phyloP scores from a whole-genome alignment of 1,284 basidiomycete genomes.

The Pterula multifida region DNA sequence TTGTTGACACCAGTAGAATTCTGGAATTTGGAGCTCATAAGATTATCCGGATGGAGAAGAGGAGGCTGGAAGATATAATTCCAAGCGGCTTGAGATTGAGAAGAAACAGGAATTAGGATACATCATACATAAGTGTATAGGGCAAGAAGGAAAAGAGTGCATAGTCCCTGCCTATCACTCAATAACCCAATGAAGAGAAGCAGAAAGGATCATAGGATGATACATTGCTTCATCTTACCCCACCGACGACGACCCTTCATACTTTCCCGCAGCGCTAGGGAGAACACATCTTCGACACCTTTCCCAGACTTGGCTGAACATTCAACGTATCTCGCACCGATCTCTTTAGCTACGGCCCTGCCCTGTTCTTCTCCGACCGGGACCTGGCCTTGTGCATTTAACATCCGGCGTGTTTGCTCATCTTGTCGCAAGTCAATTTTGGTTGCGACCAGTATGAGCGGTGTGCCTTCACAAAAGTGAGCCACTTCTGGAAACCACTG shows the following conservation, averaged over 20 bases:
- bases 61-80: neutral
- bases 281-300: slow-evolving; percentile 90
- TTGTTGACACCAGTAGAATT: neutral
- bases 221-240: slow-evolving; percentile 71
- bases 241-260: slow-evolving; percentile 50
- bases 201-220: slow-evolving; percentile 42
- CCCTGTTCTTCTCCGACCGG: slow-evolving; percentile 81
- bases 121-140: neutral
- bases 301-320: slow-evolving; percentile 88
- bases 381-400: slow-evolving; percentile 81
- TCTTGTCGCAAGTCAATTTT: slow-evolving; percentile 90
- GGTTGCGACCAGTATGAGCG: slow-evolving; percentile 86
- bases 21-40: neutral
- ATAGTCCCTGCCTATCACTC: neutral
- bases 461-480: slow-evolving; percentile 93
- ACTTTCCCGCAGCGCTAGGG: slow-evolving; percentile 80
- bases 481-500: slow-evolving; percentile 98
- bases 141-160: neutral
- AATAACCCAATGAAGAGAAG: neutral
- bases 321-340: slow-evolving; percentile 92
- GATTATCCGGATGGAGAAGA: neutral
- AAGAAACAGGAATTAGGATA: neutral
- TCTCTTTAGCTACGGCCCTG: slow-evolving; percentile 72
- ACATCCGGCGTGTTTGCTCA: slow-evolving; percentile 81
- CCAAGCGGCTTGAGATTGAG: neutral